A percentile compares a stretch with the other conserved stretches of the same genome.
These are phyloP conservation scores for Dryas drummondii DNA, from an alignment of 306 rosid species.

Conservation along the genomic window DNA sequence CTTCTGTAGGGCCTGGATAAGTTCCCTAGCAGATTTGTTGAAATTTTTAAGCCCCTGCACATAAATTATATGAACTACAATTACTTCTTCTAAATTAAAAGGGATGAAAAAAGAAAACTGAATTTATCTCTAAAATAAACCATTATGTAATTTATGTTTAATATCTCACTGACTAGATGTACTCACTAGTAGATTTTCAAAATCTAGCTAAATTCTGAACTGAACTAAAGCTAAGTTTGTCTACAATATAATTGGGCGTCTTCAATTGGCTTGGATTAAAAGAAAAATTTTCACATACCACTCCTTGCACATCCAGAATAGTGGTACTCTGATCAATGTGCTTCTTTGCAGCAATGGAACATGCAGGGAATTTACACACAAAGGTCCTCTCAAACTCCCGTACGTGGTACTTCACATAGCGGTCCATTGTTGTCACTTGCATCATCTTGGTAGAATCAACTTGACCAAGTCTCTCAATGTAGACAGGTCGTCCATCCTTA, in stretches of 20 bases:
- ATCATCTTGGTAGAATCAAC: conserved; percentile 78
- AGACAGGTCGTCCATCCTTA: conserved; percentile 83
- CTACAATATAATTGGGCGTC: too few relatives aligned
- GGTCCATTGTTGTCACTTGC: conserved; percentile 89
- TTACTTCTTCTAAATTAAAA: neutral
- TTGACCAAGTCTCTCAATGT: conserved; percentile 83
- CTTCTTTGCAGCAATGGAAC: conserved; percentile 84
- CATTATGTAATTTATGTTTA: too few relatives aligned
- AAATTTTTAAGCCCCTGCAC: conserved; percentile 72
- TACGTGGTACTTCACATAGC: conserved; percentile 81
- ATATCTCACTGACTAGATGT: neutral
- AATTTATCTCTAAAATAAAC: too few relatives aligned
- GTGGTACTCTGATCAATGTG: conserved; percentile 95
- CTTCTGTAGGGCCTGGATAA: conserved; percentile 75
- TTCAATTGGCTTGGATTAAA: neutral
- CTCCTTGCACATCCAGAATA: conserved; percentile 96
- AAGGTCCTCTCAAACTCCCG: conserved; percentile 86
- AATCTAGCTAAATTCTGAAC: neutral
- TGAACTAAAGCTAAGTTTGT: neutral
- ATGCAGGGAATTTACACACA: conserved; percentile 70
- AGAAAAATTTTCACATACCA: conserved; percentile 46
- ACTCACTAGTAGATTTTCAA: neutral
- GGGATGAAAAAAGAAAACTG: neutral
- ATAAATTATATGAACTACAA: neutral
- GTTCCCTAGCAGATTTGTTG: conserved; percentile 92